Conservation (phyloP, 2,329 filamentous ascomycete genomes). For the Sporothrix mexicana region DNA sequence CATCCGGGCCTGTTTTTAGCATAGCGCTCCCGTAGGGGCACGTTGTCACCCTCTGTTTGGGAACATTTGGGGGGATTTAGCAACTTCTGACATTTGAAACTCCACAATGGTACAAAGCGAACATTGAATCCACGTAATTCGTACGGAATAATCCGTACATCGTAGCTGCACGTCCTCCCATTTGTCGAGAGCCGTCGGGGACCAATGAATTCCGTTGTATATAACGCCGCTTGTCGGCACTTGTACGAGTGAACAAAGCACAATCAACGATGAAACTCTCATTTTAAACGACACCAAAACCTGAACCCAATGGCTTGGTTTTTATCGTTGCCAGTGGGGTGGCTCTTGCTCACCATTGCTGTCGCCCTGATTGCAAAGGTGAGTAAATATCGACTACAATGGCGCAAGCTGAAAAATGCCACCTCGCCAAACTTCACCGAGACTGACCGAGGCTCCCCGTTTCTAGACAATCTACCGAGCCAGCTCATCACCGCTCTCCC, state of each 20-base stretch:
- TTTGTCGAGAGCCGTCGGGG: too few relatives aligned
- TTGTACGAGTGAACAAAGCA: too few relatives aligned
- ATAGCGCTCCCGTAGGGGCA: not conserved
- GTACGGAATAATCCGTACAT: too few relatives aligned
- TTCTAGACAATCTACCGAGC: not conserved
- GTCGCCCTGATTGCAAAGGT: conserved; percentile 1
- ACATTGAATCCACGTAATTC: too few relatives aligned
- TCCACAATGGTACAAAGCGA: too few relatives aligned
- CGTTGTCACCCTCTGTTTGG: not conserved
- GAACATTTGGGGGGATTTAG: not conserved
- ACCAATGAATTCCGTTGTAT: too few relatives aligned
- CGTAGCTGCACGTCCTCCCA: too few relatives aligned
- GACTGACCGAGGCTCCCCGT: not conserved
- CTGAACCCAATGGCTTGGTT: not conserved
- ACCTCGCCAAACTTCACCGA: too few relatives aligned
- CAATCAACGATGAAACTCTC: not conserved
- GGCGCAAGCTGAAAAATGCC: not conserved
- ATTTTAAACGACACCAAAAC: not conserved
- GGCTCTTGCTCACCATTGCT: not conserved
- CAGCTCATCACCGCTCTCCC: not conserved
- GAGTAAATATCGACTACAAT: not conserved
- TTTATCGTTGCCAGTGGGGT: not conserved
- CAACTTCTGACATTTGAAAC: too few relatives aligned
- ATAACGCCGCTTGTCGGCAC: too few relatives aligned
- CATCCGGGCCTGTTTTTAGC: not conserved